These are phyloP conservation scores for Colletotrichum paranaense DNA, from an alignment of 2,329 filamentous ascomycete genomes.

Conservation along the genomic window DNA sequence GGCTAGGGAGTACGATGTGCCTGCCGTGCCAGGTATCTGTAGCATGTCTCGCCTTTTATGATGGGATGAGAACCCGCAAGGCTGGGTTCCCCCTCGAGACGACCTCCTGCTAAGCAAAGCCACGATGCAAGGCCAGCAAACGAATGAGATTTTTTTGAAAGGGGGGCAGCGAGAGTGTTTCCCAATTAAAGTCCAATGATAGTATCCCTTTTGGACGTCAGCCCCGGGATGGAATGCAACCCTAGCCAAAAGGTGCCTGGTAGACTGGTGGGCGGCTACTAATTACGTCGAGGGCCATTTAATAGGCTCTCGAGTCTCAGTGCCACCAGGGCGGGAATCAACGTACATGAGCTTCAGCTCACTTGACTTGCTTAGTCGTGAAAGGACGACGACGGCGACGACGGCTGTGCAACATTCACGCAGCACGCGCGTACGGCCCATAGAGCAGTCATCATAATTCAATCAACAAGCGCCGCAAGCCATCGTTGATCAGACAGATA, in stretches of 20 bases:
- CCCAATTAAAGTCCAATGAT: conserved; percentile 4
- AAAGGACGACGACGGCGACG: background rate
- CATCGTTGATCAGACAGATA: background rate
- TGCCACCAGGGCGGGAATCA: conserved; percentile 35
- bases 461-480: background rate
- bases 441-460: background rate
- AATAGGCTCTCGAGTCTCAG: conserved; percentile 37
- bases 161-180: conserved; percentile 7
- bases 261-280: conserved; percentile 22
- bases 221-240: conserved; percentile 25
- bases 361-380: conserved; percentile 40
- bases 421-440: background rate
- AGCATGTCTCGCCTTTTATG: conserved; percentile 19
- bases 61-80: conserved; percentile 17
- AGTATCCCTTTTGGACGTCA: conserved; percentile 30
- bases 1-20: background rate
- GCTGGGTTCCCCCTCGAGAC: conserved; percentile 22
- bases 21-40: background rate
- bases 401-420: conserved; percentile 4
- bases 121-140: conserved; percentile 27
- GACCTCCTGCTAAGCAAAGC: conserved; percentile 4
- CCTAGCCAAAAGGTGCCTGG: conserved; percentile 8
- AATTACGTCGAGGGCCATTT: conserved; percentile 9
- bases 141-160: background rate
- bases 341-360: conserved; percentile 44